Conservation (phyloP, 208 protist species). For the Phytomonas sp. region DNA sequence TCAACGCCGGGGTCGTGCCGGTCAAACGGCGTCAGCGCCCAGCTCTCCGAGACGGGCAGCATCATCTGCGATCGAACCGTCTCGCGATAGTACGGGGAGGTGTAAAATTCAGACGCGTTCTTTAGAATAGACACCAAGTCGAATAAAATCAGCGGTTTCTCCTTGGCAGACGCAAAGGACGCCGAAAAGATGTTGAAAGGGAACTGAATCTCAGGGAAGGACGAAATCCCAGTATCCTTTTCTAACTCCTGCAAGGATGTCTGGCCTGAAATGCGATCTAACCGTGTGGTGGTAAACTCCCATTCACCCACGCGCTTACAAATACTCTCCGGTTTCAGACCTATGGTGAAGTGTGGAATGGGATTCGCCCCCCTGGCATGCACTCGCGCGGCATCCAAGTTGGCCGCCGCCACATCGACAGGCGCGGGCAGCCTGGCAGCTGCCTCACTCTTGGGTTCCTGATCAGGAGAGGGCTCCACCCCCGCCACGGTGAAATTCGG, state of each 20-base stretch:
- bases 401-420: not conserved
- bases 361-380: not conserved
- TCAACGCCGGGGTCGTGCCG: conserved; percentile 67
- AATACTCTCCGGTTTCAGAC: conserved; percentile 19
- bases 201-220: conserved; percentile 72
- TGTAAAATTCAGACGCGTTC: conserved; percentile 53
- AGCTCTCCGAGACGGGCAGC: conserved; percentile 55
- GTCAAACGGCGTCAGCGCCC: conserved; percentile 36
- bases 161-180: conserved; percentile 1
- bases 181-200: conserved; percentile 57
- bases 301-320: conserved; percentile 31
- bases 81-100: conserved; percentile 28
- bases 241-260: conserved; percentile 41
- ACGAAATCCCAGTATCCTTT: conserved; percentile 26
- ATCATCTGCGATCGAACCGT: conserved; percentile 25
- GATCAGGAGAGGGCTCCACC: conserved; percentile 15
- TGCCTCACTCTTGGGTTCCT: conserved; percentile 14
- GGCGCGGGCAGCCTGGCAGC: not conserved
- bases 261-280: conserved; percentile 63
- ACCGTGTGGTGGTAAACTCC: conserved; percentile 41
- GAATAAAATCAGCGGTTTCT: conserved; percentile 37
- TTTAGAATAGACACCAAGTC: conserved; percentile 33
- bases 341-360: not conserved
- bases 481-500: too few species aligned
- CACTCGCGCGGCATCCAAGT: conserved; percentile 8